phyloP scores from a whole-genome alignment of 2,329 filamentous ascomycete species.

The Neofusicoccum laricinum region DNA sequence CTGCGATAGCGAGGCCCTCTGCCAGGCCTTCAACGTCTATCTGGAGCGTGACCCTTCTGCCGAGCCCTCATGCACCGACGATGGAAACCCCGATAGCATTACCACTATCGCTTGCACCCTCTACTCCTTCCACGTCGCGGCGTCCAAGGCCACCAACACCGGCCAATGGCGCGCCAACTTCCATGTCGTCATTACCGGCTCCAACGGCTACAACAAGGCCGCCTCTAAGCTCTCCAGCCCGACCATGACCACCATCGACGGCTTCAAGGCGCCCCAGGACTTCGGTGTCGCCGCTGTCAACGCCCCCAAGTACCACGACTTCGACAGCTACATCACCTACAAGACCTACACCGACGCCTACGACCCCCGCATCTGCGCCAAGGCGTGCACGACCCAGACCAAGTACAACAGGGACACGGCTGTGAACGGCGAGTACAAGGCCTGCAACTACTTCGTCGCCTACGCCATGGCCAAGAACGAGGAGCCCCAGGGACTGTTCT shows the following conservation, averaged over 20 bases:
- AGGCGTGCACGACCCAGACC: slow-evolving; percentile 5
- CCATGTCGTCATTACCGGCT: slow-evolving; percentile 20
- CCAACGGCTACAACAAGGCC: slow-evolving; percentile 22
- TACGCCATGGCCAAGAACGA: slow-evolving; percentile 15
- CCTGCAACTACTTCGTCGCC: slow-evolving; percentile 13
- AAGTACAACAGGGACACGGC: neutral
- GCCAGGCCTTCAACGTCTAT: slow-evolving; percentile 24
- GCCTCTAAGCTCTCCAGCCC: neutral
- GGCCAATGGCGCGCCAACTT: slow-evolving; percentile 26
- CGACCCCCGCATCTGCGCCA: slow-evolving; percentile 12
- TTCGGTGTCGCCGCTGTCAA: slow-evolving; percentile 1
- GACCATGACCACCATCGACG: neutral
- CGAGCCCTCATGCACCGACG: neutral
- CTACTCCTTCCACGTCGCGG: slow-evolving; percentile 26
- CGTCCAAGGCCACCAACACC: slow-evolving; percentile 24
- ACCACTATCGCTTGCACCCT: slow-evolving; percentile 31
- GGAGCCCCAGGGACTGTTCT: slow-evolving; percentile 2
- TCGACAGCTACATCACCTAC: slow-evolving; percentile 7
- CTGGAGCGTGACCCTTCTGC: slow-evolving; percentile 21
- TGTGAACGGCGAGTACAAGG: neutral
- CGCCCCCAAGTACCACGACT: neutral
- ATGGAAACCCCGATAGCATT: slow-evolving; percentile 9
- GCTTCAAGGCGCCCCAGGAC: neutral
- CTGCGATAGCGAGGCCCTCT: slow-evolving; percentile 18
- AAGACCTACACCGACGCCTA: slow-evolving; percentile 14